These are phyloP conservation scores for Penicillium mononematosum DNA, from an alignment of 495 filamentous ascomycete genomes.

Conservation along the genomic window DNA sequence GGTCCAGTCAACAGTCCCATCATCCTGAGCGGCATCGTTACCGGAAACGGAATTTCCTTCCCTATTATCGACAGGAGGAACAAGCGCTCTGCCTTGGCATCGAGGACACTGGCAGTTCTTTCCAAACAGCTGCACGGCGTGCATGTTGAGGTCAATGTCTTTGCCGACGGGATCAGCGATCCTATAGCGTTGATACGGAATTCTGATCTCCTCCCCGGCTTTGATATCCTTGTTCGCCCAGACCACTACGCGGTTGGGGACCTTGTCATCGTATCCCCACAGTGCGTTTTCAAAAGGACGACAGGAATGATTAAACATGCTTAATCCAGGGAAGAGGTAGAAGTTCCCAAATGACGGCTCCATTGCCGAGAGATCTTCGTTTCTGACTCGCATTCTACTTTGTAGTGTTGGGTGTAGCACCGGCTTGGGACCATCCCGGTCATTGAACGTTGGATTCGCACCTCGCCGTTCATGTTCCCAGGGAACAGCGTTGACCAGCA, in stretches of 20 bases:
- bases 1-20: neutral
- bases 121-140: neutral
- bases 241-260: constrained; percentile 34
- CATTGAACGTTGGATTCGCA: constrained; percentile 1
- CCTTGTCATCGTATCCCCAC: constrained; percentile 26
- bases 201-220: constrained; percentile 30
- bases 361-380: constrained; percentile 2
- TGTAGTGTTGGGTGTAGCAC: constrained; percentile 14
- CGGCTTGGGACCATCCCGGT: constrained; percentile 11
- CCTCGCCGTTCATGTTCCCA: constrained; percentile 28
- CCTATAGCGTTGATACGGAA: constrained; percentile 22
- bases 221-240: constrained; percentile 28
- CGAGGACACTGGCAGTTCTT: constrained; percentile 6
- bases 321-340: constrained; percentile 35
- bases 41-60: neutral
- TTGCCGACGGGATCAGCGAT: neutral
- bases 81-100: neutral
- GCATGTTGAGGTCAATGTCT: neutral
- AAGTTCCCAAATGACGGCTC: constrained; percentile 29
- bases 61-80: neutral
- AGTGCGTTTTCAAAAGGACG: constrained; percentile 20
- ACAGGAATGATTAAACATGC: constrained; percentile 38
- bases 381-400: constrained; percentile 3
- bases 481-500: constrained; percentile 30
- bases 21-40: neutral